Percentiles rank a stretch among this genome's conserved stretches.
Evolutionary conservation across 495 filamentous ascomycete genomes (phyloP).

Genomic region (Letharia lupina): DNA sequence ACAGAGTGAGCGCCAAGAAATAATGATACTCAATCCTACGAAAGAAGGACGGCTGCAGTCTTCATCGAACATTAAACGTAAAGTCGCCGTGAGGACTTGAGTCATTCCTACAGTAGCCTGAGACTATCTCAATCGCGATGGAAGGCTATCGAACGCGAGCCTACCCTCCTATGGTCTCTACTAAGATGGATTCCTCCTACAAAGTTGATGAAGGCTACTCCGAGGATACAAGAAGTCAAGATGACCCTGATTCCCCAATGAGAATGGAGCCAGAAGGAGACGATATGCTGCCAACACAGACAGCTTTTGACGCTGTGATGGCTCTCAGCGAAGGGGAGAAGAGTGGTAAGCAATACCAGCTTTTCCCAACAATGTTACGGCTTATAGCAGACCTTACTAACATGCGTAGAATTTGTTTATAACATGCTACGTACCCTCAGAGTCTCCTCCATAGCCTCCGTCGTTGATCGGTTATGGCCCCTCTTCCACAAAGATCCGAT

Average conservation of each 20-base stretch:
- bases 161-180: constrained; percentile 3
- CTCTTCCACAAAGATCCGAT: constrained; percentile 89
- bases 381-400: constrained; percentile 8
- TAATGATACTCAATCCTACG: neutral
- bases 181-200: constrained; percentile 34
- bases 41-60: neutral
- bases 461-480: constrained; percentile 67
- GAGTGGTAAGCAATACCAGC: constrained; percentile 39
- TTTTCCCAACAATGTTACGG: neutral
- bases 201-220: constrained; percentile 59
- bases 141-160: constrained; percentile 3
- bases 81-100: neutral
- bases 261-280: constrained; percentile 30
- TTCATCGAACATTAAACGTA: neutral
- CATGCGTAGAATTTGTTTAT: constrained; percentile 40
- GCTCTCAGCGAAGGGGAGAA: constrained; percentile 45
- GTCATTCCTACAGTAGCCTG: constrained; percentile 6
- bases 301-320: constrained; percentile 28
- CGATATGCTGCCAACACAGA: constrained; percentile 29
- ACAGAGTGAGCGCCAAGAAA: neutral
- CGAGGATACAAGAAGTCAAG: constrained; percentile 53
- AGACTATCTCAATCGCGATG: constrained; percentile 8
- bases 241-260: constrained; percentile 35
- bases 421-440: constrained; percentile 61
- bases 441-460: constrained; percentile 63